Conservation (phyloP, 257 asterid species). For the Voacanga thouarsii region DNA sequence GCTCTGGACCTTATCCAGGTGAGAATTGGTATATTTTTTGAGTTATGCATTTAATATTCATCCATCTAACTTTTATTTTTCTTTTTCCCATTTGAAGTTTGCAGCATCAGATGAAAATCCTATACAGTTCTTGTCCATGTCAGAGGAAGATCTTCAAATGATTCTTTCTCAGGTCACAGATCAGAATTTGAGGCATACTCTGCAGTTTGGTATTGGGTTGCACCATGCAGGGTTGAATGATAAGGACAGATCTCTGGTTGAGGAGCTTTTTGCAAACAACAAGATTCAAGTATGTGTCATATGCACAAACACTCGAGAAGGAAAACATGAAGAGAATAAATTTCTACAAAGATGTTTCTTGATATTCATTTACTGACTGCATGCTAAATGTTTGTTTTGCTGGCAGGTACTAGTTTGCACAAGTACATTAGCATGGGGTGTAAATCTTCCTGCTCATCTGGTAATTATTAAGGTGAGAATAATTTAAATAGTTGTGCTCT, state of each 20-base stretch:
- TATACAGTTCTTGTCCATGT: conserved; percentile 74
- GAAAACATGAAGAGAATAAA: conserved; percentile 5
- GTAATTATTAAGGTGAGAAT: conserved; percentile 85
- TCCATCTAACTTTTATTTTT: conserved; percentile 15
- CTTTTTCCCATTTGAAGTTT: conserved; percentile 45
- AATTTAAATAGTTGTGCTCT: conserved; percentile 3
- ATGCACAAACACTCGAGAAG: not conserved
- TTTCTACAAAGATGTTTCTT: not conserved
- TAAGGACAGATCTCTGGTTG: conserved; percentile 93
- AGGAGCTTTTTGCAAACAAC: conserved; percentile 96
- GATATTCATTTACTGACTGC: conserved; percentile 14
- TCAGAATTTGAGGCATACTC: conserved; percentile 93
- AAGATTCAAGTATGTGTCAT: conserved; percentile 73
- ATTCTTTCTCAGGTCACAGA: conserved; percentile 87
- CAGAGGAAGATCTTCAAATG: conserved; percentile 98
- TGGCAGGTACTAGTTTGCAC: conserved; percentile 89
- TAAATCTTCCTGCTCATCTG: conserved; percentile 98
- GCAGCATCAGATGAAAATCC: conserved; percentile 98
- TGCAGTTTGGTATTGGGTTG: conserved; percentile 96
- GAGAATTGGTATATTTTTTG: conserved; percentile 20
- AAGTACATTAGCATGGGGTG: conserved; percentile 99
- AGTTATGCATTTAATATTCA: conserved; percentile 8
- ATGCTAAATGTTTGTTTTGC: conserved; percentile 24
- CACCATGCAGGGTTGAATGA: conserved; percentile 98
- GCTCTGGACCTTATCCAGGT: conserved; percentile 99